These are phyloP conservation scores for Pterothamnion heteromorphum DNA, from an alignment of 31 red algal genomes.

Conservation along the genomic window DNA sequence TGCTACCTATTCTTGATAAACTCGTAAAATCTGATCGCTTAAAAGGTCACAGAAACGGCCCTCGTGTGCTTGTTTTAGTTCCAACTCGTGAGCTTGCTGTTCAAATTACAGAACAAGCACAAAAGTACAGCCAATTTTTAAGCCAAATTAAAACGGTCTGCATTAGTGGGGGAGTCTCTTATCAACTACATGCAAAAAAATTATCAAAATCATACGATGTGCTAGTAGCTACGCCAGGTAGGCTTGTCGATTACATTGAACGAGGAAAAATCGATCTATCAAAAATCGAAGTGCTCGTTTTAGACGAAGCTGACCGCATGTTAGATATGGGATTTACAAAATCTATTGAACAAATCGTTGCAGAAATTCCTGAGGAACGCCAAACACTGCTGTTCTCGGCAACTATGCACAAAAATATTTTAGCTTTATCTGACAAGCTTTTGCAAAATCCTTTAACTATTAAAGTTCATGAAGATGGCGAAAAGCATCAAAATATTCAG, in stretches of 20 bases:
- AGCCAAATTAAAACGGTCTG: constrained; percentile 47
- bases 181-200: constrained; percentile 58
- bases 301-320: constrained; percentile 96
- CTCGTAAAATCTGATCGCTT: constrained; percentile 53
- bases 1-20: constrained; percentile 77
- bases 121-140: constrained; percentile 44
- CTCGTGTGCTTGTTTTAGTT: constrained; percentile 69
- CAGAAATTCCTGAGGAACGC: constrained; percentile 33
- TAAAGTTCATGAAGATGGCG: constrained; percentile 12
- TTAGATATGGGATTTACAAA: constrained; percentile 87
- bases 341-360: constrained; percentile 70
- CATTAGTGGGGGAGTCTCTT: constrained; percentile 66
- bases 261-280: constrained; percentile 61
- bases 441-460: constrained; percentile 63
- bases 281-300: constrained; percentile 77
- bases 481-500: too few relatives aligned
- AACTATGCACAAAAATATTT: constrained; percentile 61
- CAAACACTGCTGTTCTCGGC: constrained; percentile 97
- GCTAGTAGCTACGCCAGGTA: constrained; percentile 86
- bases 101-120: constrained; percentile 61
- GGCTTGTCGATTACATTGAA: constrained; percentile 78
- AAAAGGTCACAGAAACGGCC: constrained; percentile 48
- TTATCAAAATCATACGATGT: constrained; percentile 62
- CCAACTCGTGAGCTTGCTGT: constrained; percentile 91
- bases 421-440: constrained; percentile 55